Base-by-base conservation (phyloP, 1,284 basidiomycete genomes). In the Limonomyces culmigenus region DNA sequence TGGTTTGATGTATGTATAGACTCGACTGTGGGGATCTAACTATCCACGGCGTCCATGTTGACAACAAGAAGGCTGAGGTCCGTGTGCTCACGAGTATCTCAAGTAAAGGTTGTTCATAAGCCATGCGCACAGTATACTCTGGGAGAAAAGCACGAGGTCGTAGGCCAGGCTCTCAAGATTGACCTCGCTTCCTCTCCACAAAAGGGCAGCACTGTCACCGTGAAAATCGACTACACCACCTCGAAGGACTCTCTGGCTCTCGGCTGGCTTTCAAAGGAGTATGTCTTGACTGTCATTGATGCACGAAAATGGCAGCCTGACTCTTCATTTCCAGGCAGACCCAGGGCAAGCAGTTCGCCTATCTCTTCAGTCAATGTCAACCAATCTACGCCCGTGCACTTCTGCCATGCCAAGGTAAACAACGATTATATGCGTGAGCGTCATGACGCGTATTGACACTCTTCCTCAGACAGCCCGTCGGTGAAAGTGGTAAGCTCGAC, bases 311-410 rank as follows among this genome's bases (percentile, higher is more conserved):
- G n/a, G n/a, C n/a, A n/a, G n/a, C n/a, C n/a, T n/a, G n/a, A n/a
- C n/a, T n/a, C n/a, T n/a, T 32, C 31, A 33, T 14, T 31, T 18
- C n/a, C 41, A 84, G 81, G 42, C 91, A 96, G 57, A 97, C 92
- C 0, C 84, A 88, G 42, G 83, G 83, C 16, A 86, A 88, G 49
- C 60, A 63, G 38, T 78, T 84, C 55, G 84, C 88, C 0, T 96
- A 85, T 59, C 60, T 96, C 25, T 96, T 95, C 64, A 91, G 85
- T 40, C 91, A 97, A 56, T 88, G 83, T 50, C 91, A 96, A 53
- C 88, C 92, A 14, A 92, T 89, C 47, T 87, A 91, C 50, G 80
- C 80, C 6, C 70, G 88, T 34, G 68, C 79, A 1, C 56, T 95
- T 36, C 68, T 79, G 0, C 89, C 89, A 0, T 55, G 84, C 34